These are phyloP conservation scores for Monosporozyma unispora DNA, from an alignment of 805 yeast species.

Conservation along the genomic window DNA sequence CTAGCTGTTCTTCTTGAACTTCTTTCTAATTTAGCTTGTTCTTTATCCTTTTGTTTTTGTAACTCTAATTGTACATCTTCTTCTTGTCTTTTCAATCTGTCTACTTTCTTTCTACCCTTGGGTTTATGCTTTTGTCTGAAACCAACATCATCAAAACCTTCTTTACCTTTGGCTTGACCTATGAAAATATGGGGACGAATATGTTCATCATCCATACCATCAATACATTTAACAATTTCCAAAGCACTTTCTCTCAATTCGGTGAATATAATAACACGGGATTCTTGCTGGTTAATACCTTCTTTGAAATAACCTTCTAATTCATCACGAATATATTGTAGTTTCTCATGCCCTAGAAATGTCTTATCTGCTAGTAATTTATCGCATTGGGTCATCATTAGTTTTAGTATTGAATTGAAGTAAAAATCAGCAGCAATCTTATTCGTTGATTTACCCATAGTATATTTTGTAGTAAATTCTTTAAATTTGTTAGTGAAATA, in stretches of 20 bases:
- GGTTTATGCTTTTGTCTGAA: conserved; percentile 37
- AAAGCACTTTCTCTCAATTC: conserved; percentile 85
- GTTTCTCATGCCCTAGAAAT: conserved; percentile 61
- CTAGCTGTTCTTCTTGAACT: conserved; percentile 41
- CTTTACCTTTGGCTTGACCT: conserved; percentile 79
- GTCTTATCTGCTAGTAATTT: conserved; percentile 31
- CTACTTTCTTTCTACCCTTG: conserved; percentile 36
- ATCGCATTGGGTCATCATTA: conserved; percentile 39
- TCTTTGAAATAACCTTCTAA: conserved; percentile 45
- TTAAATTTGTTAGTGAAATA: conserved; percentile 52
- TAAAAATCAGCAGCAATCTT: conserved; percentile 55
- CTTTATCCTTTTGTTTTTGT: conserved; percentile 27
- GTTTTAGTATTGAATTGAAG: conserved; percentile 39
- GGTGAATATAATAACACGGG: conserved; percentile 79
- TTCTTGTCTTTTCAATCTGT: conserved; percentile 27
- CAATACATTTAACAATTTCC: conserved; percentile 66
- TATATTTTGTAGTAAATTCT: conserved; percentile 51
- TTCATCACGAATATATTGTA: conserved; percentile 50
- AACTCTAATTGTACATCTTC: conserved; percentile 24
- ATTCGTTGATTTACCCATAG: conserved; percentile 53
- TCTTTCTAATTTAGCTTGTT: conserved; percentile 30
- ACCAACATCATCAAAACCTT: conserved; percentile 51
- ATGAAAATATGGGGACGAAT: conserved; percentile 77
- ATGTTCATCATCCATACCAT: conserved; percentile 29
- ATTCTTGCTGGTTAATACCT: conserved; percentile 33